A percentile compares a stretch with the other conserved stretches of the same genome.
Conservation (phyloP, 768 basidiomycete genomes). For the Psilocybe cubensis region DNA sequence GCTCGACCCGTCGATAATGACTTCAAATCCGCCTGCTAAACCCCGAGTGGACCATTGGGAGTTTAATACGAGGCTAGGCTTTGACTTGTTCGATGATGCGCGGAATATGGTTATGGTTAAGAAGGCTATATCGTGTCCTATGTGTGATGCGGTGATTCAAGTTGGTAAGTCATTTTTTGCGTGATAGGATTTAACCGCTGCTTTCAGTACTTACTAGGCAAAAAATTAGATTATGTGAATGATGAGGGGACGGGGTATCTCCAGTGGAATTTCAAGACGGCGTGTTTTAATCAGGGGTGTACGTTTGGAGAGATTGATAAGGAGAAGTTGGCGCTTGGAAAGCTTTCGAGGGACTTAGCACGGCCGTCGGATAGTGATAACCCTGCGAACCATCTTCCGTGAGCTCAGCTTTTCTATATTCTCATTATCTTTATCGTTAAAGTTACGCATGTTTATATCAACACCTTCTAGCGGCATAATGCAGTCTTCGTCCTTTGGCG, state of each 20-base stretch:
- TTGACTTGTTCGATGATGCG: constrained; percentile 23
- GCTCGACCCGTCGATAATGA: constrained; percentile 13
- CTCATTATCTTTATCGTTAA: not conserved
- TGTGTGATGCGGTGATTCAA: constrained; percentile 21
- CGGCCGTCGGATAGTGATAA: not conserved
- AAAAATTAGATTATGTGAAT: constrained; percentile 41
- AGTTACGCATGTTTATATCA: constrained; percentile 11
- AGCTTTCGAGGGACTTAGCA: constrained; percentile 20
- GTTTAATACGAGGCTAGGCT: constrained; percentile 14
- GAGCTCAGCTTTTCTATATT: not conserved
- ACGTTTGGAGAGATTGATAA: constrained; percentile 34
- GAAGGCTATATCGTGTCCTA: constrained; percentile 31
- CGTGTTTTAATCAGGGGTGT: constrained; percentile 40
- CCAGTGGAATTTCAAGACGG: constrained; percentile 40
- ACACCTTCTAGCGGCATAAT: constrained; percentile 18
- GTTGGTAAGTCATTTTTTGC: constrained; percentile 26
- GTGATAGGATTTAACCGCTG: not conserved
- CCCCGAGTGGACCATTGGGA: constrained; percentile 20
- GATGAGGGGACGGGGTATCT: constrained; percentile 49
- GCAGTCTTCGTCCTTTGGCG: constrained; percentile 5
- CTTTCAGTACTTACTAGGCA: not conserved
- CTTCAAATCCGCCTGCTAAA: constrained; percentile 12
- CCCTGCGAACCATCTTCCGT: constrained; percentile 11
- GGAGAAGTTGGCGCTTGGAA: constrained; percentile 23
- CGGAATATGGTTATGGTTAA: not conserved